phyloP scores from a whole-genome alignment of 371 early-diverging fungal genomes.

The Lichtheimia ramosa region DNA sequence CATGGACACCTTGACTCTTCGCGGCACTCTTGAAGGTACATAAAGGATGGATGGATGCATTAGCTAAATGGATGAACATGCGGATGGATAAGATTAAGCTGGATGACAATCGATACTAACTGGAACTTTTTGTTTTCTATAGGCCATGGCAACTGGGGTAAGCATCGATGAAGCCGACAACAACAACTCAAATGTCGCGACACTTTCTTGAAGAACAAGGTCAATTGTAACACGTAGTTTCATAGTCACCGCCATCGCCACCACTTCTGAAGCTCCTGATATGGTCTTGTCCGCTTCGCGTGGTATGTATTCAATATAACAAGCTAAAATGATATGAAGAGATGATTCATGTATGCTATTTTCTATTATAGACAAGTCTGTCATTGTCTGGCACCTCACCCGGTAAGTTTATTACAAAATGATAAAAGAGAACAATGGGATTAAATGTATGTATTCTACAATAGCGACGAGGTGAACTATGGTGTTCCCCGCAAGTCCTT shows the following conservation, averaged over 20 bases:
- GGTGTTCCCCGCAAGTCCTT: conserved; percentile 90
- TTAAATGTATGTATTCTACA: neutral
- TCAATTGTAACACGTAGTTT: too few species aligned
- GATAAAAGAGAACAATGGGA: neutral
- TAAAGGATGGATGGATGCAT: conserved; percentile 12
- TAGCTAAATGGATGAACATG: conserved; percentile 17
- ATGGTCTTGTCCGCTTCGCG: conserved; percentile 92
- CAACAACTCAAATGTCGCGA: too few species aligned
- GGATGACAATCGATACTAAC: neutral
- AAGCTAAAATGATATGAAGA: neutral
- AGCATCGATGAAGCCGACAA: conserved; percentile 7
- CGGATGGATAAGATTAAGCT: conserved; percentile 13
- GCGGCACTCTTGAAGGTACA: conserved; percentile 41
- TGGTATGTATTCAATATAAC: conserved; percentile 52
- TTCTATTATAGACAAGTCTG: conserved; percentile 78
- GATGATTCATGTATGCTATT: neutral
- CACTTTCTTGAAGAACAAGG: too few species aligned
- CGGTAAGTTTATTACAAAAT: conserved; percentile 34
- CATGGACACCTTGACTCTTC: conserved; percentile 51
- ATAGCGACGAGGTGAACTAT: conserved; percentile 86
- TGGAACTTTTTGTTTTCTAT: conserved; percentile 4
- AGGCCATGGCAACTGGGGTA: conserved; percentile 42
- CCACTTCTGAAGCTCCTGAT: conserved; percentile 89
- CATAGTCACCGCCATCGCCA: conserved; percentile 90
- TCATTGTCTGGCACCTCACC: conserved; percentile 95